Evolutionary conservation across 2,329 filamentous ascomycete genomes (phyloP).

Genomic region (Elsinoe batatas): DNA sequence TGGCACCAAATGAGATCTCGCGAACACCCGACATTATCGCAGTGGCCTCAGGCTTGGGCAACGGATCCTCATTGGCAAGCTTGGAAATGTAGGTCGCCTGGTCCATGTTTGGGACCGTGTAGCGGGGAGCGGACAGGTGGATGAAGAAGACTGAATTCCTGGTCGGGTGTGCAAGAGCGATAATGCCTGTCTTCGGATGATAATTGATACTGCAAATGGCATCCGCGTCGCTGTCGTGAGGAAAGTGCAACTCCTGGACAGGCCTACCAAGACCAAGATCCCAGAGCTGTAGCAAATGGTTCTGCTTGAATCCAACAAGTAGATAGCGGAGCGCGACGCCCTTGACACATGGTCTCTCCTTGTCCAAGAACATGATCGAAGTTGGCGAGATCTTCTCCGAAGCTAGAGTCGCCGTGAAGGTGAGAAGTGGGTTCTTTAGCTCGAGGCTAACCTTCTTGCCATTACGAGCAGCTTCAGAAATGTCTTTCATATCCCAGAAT

Average conservation of each 20-base stretch:
- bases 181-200: constrained; percentile 82
- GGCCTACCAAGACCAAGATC: constrained; percentile 90
- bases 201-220: constrained; percentile 97
- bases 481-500: constrained; percentile 91
- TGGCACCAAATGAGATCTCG: constrained; percentile 83
- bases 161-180: constrained; percentile 90
- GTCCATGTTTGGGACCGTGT: constrained; percentile 67
- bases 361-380: constrained; percentile 91
- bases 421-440: constrained; percentile 76
- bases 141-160: constrained; percentile 97
- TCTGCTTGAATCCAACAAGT: constrained; percentile 97
- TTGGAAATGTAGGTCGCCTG: constrained; percentile 82
- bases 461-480: constrained; percentile 45
- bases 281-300: constrained; percentile 97
- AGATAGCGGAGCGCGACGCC: constrained; percentile 86
- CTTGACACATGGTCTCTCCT: constrained; percentile 85
- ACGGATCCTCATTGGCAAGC: constrained; percentile 60
- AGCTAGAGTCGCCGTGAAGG: constrained; percentile 74
- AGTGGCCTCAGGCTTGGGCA: constrained; percentile 84
- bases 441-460: constrained; percentile 50
- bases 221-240: constrained; percentile 90
- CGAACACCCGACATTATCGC: constrained; percentile 95
- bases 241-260: constrained; percentile 93
- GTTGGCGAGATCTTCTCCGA: constrained; percentile 95
- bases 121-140: constrained; percentile 87